Conservation (phyloP, 164 flowering plant genomes). For the Amborella trichopoda region DNA sequence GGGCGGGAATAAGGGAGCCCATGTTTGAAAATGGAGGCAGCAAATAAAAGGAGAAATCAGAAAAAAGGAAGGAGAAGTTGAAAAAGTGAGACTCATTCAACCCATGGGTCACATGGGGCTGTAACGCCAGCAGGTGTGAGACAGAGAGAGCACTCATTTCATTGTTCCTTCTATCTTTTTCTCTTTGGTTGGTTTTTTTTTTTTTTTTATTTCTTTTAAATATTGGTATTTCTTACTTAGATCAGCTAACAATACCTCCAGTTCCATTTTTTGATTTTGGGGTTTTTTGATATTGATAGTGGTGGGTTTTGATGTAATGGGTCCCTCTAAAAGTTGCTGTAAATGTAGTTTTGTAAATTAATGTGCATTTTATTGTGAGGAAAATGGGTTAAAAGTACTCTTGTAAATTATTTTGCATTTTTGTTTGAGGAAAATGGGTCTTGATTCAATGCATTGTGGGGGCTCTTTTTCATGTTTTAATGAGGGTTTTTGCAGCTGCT, state of each 20-base stretch:
- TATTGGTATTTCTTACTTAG: not conserved
- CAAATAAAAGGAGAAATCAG: not conserved
- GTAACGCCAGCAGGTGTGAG: not conserved
- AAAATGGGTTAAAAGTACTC: too few relatives aligned
- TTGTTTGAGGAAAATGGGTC: too few relatives aligned
- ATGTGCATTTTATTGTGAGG: too few relatives aligned
- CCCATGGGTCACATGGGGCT: not conserved
- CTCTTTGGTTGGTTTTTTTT: not conserved
- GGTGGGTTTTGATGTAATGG: not conserved
- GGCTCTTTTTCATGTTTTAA: too few relatives aligned
- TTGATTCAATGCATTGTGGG: too few relatives aligned
- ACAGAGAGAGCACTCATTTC: not conserved
- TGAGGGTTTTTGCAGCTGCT: too few relatives aligned
- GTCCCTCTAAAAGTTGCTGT: not conserved
- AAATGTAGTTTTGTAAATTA: too few relatives aligned
- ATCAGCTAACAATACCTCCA: not conserved
- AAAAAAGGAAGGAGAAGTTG: conserved; percentile 7
- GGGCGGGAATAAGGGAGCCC: conserved; percentile 20
- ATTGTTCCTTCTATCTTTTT: not conserved
- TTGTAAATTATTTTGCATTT: too few relatives aligned
- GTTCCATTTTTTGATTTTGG: not conserved
- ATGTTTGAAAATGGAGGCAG: conserved; percentile 16
- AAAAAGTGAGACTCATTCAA: not conserved
- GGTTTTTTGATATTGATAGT: not conserved
- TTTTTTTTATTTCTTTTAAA: not conserved